phyloP scores from a whole-genome alignment of 2,329 filamentous ascomycete species.

The Penicillium occitanis region DNA sequence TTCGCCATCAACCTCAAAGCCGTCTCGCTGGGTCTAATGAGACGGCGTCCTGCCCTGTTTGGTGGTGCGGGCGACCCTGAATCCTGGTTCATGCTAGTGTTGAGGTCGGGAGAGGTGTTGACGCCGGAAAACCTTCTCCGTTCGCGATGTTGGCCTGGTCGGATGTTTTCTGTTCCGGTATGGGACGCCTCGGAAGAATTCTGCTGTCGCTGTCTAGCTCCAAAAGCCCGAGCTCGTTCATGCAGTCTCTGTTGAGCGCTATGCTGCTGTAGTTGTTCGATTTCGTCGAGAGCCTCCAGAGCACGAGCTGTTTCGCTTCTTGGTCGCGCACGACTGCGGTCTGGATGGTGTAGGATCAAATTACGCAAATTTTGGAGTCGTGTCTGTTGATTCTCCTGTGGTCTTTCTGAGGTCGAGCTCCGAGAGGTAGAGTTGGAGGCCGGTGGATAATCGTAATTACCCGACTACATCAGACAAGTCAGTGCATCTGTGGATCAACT shows the following conservation, averaged over 20 bases:
- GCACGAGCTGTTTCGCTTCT: slow-evolving; percentile 34
- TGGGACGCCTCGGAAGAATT: background rate
- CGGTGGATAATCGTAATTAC: slow-evolving; percentile 45
- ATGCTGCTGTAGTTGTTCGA: slow-evolving; percentile 34
- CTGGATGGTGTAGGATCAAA: slow-evolving; percentile 33
- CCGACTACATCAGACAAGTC: slow-evolving; percentile 36
- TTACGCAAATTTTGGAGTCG: slow-evolving; percentile 41
- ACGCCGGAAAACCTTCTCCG: background rate
- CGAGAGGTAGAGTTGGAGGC: slow-evolving; percentile 36
- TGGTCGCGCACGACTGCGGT: slow-evolving; percentile 31
- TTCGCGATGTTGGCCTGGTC: slow-evolving; percentile 17
- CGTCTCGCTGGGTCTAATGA: slow-evolving; percentile 30
- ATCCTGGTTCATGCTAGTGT: slow-evolving; percentile 24
- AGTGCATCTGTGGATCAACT: slow-evolving; percentile 20
- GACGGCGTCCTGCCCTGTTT: slow-evolving; percentile 27
- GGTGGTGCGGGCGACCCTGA: slow-evolving; percentile 21
- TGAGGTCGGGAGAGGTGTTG: background rate
- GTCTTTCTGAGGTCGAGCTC: slow-evolving; percentile 27
- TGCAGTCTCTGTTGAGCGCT: slow-evolving; percentile 29
- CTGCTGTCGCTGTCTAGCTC: slow-evolving; percentile 24
- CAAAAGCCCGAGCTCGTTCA: slow-evolving; percentile 29
- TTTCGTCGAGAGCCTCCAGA: slow-evolving; percentile 42
- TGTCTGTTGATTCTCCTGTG: slow-evolving; percentile 25
- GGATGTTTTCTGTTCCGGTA: slow-evolving; percentile 4
- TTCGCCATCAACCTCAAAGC: slow-evolving; percentile 14